Evolutionary conservation across 1,284 basidiomycete species (phyloP).

Genomic region (Coniophora puteana): DNA sequence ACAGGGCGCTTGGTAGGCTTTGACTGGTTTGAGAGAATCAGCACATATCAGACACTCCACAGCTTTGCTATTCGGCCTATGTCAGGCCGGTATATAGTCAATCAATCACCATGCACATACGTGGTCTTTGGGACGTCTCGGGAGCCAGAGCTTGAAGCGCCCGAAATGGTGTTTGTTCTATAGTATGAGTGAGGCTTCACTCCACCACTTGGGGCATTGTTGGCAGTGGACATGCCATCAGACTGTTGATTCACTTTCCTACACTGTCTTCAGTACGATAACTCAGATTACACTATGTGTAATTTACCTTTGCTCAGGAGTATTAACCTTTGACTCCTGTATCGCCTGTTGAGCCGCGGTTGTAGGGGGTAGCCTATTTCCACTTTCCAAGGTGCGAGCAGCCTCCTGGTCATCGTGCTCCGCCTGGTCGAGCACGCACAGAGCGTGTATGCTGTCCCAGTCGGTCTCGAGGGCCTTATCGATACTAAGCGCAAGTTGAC

Average conservation of each 20-base stretch:
- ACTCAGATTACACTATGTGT: too few relatives aligned
- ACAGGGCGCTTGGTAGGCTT: conserved; percentile 30
- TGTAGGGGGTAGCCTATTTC: neutral
- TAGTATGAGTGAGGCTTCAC: neutral
- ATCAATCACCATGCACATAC: conserved; percentile 7
- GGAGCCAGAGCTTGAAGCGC: neutral
- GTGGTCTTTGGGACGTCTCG: neutral
- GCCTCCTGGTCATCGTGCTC: neutral
- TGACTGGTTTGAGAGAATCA: conserved; percentile 7
- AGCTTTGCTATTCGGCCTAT: conserved; percentile 9
- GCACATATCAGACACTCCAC: conserved; percentile 22
- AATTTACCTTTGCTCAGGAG: too few relatives aligned
- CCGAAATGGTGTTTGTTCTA: neutral
- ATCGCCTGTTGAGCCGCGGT: conserved; percentile 8
- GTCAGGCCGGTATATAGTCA: neutral
- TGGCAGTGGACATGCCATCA: too few relatives aligned
- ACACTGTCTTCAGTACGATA: too few relatives aligned
- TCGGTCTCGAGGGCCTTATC: conserved; percentile 27
- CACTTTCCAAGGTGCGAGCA: conserved; percentile 1
- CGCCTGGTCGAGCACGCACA: neutral
- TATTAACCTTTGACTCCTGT: conserved; percentile 1
- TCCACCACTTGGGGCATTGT: neutral
- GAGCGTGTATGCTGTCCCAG: neutral
- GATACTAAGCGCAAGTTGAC: conserved; percentile 35
- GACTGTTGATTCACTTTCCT: too few relatives aligned